Conservation (phyloP, 345 rosid genomes). For the Crucihimalaya himalaica region DNA sequence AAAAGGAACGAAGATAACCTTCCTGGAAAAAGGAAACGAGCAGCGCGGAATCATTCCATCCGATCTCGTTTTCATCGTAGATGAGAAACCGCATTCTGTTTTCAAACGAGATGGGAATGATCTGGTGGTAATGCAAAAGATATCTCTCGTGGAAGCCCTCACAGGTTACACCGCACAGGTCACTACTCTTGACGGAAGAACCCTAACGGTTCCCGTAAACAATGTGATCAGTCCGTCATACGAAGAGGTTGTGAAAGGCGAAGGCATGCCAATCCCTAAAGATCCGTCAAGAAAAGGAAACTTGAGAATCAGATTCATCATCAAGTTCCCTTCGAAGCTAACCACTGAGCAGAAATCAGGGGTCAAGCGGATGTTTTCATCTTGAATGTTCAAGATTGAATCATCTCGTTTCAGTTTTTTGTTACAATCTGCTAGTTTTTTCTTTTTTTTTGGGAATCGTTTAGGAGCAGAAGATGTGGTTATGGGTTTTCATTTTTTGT, state of each 20-base stretch:
- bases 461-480: not conserved
- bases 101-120: constrained; percentile 92
- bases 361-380: constrained; percentile 55
- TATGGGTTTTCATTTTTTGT: not conserved
- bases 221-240: constrained; percentile 64
- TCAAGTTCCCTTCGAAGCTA: constrained; percentile 78
- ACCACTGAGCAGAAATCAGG: constrained; percentile 70
- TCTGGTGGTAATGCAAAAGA: constrained; percentile 62
- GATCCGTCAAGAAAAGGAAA: constrained; percentile 80
- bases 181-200: constrained; percentile 74
- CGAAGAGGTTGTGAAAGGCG: constrained; percentile 82
- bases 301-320: constrained; percentile 74
- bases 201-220: constrained; percentile 52
- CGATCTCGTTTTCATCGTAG: constrained; percentile 71
- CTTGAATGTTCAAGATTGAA: constrained; percentile 18
- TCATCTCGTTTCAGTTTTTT: constrained; percentile 5
- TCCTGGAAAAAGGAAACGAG: constrained; percentile 78
- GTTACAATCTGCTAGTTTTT: not conserved
- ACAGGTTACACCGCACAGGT: constrained; percentile 68
- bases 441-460: not conserved
- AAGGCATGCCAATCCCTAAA: constrained; percentile 92
- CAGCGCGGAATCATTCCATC: constrained; percentile 66
- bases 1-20: constrained; percentile 86
- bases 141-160: constrained; percentile 77
- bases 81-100: constrained; percentile 79